Evolutionary conservation across 495 filamentous ascomycete genomes (phyloP).

Genomic region (Hyaloscypha bicolor): DNA sequence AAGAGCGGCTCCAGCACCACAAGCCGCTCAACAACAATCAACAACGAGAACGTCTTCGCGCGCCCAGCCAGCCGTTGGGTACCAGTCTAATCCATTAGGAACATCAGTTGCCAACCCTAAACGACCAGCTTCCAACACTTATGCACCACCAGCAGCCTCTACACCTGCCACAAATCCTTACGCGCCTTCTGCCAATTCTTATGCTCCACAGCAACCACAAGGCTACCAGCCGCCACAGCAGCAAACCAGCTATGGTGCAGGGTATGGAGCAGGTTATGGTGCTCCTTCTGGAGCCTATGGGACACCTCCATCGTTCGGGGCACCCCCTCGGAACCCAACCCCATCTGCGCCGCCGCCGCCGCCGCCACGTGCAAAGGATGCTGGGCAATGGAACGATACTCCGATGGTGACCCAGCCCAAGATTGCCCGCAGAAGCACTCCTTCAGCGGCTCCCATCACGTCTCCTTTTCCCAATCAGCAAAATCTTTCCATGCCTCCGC

Average conservation of each 20-base stretch:
- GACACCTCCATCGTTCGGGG: slow-evolving; percentile 27
- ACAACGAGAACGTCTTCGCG: slow-evolving; percentile 36
- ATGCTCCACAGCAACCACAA: slow-evolving; percentile 27
- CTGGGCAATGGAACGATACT: slow-evolving; percentile 91
- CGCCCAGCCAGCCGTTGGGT: slow-evolving; percentile 43
- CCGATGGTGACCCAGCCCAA: slow-evolving; percentile 82
- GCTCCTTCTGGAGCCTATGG: slow-evolving; percentile 19
- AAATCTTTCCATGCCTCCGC: slow-evolving; percentile 43
- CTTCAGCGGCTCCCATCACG: slow-evolving; percentile 60
- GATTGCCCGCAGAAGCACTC: slow-evolving; percentile 69
- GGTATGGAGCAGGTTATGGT: not conserved
- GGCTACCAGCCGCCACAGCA: slow-evolving; percentile 30
- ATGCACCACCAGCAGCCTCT: slow-evolving; percentile 30
- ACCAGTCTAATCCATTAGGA: slow-evolving; percentile 22
- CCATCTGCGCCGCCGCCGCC: slow-evolving; percentile 51
- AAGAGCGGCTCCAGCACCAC: slow-evolving; percentile 53
- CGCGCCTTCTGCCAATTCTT: slow-evolving; percentile 46
- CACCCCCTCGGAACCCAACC: slow-evolving; percentile 49
- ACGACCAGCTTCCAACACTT: slow-evolving; percentile 32
- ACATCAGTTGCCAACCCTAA: slow-evolving; percentile 34
- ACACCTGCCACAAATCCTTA: slow-evolving; percentile 62
- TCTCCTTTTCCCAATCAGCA: slow-evolving; percentile 69
- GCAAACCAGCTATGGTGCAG: slow-evolving; percentile 22
- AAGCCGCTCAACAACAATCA: slow-evolving; percentile 39
- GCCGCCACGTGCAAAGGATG: slow-evolving; percentile 70